These are phyloP conservation scores for Dictyophora rubrovolvata DNA, from an alignment of 768 basidiomycete genomes.

Conservation along the genomic window DNA sequence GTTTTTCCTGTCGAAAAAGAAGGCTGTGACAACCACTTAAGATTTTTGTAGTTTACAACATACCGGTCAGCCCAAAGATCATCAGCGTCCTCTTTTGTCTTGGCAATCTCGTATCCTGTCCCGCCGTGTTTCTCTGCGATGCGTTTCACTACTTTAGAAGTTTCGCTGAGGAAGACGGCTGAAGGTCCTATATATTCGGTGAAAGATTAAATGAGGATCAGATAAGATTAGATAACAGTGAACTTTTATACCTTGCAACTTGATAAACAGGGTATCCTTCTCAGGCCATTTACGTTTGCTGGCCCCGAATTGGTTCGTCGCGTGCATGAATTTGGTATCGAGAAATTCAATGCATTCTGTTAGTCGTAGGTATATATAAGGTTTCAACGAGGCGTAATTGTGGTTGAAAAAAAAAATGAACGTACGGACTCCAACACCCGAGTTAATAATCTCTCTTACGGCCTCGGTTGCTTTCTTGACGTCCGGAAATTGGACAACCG, in stretches of 20 bases:
- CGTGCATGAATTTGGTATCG: constrained; percentile 59
- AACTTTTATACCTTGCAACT: constrained; percentile 86
- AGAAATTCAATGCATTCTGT: constrained; percentile 78
- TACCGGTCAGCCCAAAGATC: constrained; percentile 55
- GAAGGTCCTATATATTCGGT: constrained; percentile 41
- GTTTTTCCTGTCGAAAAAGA: constrained; percentile 38
- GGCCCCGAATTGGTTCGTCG: constrained; percentile 46
- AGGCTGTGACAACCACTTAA: no score
- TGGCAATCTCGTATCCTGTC: constrained; percentile 55
- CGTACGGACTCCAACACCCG: constrained; percentile 70
- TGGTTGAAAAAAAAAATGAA: not conserved
- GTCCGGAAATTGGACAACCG: constrained; percentile 71
- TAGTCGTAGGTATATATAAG: no score
- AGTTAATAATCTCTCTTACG: constrained; percentile 59
- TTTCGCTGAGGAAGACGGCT: constrained; percentile 46
- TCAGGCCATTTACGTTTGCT: constrained; percentile 52
- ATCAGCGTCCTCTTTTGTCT: constrained; percentile 50
- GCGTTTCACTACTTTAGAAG: constrained; percentile 45
- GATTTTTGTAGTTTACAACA: constrained; percentile 19
- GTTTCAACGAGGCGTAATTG: no score
- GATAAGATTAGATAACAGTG: no score
- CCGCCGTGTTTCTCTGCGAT: constrained; percentile 59
- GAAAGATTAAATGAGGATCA: constrained; percentile 4
- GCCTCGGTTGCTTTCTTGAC: constrained; percentile 68
- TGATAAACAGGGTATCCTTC: constrained; percentile 81